A percentile compares a stretch with the other conserved stretches of the same genome.
Evolutionary conservation across 83 land plant genomes (phyloP).

Genomic region (Thuja plicata): DNA sequence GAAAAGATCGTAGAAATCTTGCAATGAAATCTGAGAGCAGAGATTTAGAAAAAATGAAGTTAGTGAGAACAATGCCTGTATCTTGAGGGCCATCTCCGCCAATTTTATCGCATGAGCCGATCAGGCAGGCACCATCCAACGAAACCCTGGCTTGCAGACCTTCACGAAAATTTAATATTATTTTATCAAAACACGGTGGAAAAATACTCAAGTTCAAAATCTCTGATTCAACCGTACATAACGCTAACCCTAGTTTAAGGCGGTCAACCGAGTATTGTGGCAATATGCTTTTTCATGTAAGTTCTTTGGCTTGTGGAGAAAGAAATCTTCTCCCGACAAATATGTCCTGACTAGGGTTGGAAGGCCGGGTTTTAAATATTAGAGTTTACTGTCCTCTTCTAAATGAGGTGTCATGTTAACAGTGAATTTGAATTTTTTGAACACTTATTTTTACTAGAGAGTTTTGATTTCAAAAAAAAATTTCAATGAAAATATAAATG

Average conservation of each 20-base stretch:
- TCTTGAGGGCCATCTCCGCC: not conserved
- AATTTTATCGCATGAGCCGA: no score
- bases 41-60: not conserved
- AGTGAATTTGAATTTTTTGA: no score
- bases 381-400: no score
- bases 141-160: slow-evolving; percentile 3
- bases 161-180: not conserved
- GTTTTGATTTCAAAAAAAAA: no score
- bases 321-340: not conserved
- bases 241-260: slow-evolving; percentile 1
- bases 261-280: not conserved
- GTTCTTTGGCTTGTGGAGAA: slow-evolving; percentile 2
- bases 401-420: no score
- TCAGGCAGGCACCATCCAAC: not conserved
- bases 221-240: not conserved
- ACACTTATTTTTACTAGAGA: no score
- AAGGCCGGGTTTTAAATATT: not conserved
- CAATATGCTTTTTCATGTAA: no score
- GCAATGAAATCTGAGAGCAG: not conserved
- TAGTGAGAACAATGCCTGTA: not conserved
- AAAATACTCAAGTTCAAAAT: not conserved
- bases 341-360: not conserved
- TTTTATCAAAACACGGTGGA: not conserved
- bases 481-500: no score
- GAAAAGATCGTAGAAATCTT: not conserved